These are phyloP conservation scores for Agrocybe chaxingu DNA, from an alignment of 768 basidiomycete species.

Conservation along the genomic window DNA sequence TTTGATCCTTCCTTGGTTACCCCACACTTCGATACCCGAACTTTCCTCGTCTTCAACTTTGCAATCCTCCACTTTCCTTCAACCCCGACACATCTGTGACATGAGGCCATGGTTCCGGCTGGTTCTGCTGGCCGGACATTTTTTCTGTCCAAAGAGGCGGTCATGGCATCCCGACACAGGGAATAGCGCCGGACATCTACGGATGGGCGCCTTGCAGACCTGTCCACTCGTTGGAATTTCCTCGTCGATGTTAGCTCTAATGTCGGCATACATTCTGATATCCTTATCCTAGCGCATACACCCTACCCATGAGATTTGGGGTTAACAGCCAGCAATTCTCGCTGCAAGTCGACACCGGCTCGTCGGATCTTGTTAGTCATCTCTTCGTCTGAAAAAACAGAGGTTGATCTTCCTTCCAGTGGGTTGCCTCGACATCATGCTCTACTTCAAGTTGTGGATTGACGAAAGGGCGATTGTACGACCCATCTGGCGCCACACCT, in stretches of 20 bases:
- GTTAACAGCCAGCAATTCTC: constrained; percentile 44
- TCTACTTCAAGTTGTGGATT: constrained; percentile 47
- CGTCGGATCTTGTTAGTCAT: constrained; percentile 67
- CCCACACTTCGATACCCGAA: not conserved
- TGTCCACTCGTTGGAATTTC: not conserved
- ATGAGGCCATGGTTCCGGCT: too few species aligned
- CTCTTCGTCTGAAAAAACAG: not conserved
- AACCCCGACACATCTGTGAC: too few species aligned
- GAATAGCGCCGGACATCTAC: too few species aligned
- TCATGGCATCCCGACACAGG: too few species aligned
- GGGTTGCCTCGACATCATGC: constrained; percentile 72
- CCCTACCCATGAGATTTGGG: constrained; percentile 58
- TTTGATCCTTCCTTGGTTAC: not conserved
- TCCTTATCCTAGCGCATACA: constrained; percentile 50
- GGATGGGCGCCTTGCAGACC: not conserved
- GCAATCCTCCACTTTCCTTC: not conserved
- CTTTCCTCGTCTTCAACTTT: not conserved
- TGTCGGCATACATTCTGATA: not conserved
- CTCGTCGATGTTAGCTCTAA: constrained; percentile 1
- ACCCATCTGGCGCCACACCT: constrained; percentile 43
- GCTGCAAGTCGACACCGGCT: constrained; percentile 79
- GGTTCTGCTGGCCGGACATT: too few species aligned
- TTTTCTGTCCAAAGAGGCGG: too few species aligned
- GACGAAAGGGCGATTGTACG: constrained; percentile 48
- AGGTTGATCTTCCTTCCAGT: constrained; percentile 37